Evolutionary conservation across 2,329 filamentous ascomycete species (phyloP).

Genomic region (Leptographium procerum): DNA sequence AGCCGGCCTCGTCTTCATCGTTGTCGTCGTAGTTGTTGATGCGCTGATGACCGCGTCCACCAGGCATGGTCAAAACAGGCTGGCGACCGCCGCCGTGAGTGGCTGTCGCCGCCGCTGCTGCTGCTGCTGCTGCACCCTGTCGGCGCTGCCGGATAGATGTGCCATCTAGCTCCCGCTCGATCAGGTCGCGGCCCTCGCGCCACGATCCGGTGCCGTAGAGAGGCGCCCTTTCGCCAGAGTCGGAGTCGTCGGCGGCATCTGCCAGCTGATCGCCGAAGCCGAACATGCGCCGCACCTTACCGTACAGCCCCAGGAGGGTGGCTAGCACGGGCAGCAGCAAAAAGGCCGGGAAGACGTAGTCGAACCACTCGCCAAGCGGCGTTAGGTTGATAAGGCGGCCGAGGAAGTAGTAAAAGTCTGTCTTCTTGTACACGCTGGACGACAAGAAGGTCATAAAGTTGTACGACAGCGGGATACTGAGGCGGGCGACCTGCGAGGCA

Average conservation of each 20-base stretch:
- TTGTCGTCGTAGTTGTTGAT: constrained; percentile 3
- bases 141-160: constrained; percentile 41
- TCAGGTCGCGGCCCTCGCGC: constrained; percentile 84
- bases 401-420: constrained; percentile 79
- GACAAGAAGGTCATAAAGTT: constrained; percentile 92
- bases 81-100: constrained; percentile 12
- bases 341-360: constrained; percentile 78
- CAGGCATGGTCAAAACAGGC: constrained; percentile 11
- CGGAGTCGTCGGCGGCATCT: constrained; percentile 58
- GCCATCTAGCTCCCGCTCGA: constrained; percentile 72
- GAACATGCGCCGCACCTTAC: constrained; percentile 61
- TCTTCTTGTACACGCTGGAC: constrained; percentile 57
- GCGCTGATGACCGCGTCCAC: constrained; percentile 20
- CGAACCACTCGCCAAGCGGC: constrained; percentile 70
- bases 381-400: constrained; percentile 76
- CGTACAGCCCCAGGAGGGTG: constrained; percentile 82
- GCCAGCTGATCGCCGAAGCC: constrained; percentile 66
- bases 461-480: constrained; percentile 87
- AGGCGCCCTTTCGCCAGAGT: constrained; percentile 59
- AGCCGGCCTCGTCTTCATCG: constrained; percentile 9
- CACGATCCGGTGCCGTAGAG: constrained; percentile 73
- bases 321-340: constrained; percentile 77
- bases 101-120: background rate
- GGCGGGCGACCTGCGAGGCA: constrained; percentile 77
- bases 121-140: constrained; percentile 25